These are phyloP conservation scores for Chaetoceros muelleri DNA, from an alignment of 108 stramenopile species.

Conservation along the genomic window DNA sequence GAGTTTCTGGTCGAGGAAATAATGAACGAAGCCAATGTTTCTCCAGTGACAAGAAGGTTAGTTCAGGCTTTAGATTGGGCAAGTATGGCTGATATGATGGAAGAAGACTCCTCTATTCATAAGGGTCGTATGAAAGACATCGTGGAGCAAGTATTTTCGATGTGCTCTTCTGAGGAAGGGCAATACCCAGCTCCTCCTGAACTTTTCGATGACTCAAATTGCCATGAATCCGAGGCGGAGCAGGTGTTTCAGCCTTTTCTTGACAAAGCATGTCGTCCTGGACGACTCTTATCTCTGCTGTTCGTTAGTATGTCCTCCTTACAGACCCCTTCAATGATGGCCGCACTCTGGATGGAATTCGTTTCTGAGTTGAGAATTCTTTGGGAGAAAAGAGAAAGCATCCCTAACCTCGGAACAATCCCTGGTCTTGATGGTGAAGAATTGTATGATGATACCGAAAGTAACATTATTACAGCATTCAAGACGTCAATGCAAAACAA, in stretches of 20 bases:
- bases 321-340: slow-evolving; percentile 62
- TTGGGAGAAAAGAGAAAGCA: slow-evolving; percentile 60
- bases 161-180: background rate
- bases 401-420: slow-evolving; percentile 61
- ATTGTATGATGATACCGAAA: background rate
- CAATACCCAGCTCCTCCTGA: background rate
- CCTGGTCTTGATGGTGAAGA: slow-evolving; percentile 72
- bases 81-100: slow-evolving; percentile 31
- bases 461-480: no score
- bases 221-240: background rate
- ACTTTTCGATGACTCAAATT: background rate
- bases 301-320: slow-evolving; percentile 69
- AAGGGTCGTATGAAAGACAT: background rate
- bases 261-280: slow-evolving; percentile 52
- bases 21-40: slow-evolving; percentile 32
- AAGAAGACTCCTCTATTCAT: slow-evolving; percentile 31
- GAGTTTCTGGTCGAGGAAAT: slow-evolving; percentile 22
- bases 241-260: slow-evolving; percentile 7
- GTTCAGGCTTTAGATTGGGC: slow-evolving; percentile 78
- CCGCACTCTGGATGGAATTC: slow-evolving; percentile 57
- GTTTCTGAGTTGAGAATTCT: slow-evolving; percentile 55
- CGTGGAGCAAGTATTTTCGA: background rate
- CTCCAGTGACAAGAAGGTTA: slow-evolving; percentile 37
- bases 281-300: slow-evolving; percentile 76
- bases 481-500: background rate